Evolutionary conservation across 176 grass and related monocot species (phyloP).

Genomic region (Neostapfia colusana): DNA sequence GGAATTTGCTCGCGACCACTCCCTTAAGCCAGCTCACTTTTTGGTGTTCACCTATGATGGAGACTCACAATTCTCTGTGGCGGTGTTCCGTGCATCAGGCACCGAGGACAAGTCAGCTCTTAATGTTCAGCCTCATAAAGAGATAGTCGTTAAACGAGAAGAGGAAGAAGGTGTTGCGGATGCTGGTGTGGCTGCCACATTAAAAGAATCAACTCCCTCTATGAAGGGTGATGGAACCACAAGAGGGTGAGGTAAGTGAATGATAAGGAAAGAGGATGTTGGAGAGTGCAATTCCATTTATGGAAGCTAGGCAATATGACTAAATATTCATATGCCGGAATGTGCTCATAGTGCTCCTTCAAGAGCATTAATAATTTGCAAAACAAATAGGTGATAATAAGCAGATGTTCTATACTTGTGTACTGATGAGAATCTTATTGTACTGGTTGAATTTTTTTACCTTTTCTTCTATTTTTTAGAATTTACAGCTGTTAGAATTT

Average conservation of each 20-base stretch:
- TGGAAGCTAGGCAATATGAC: slow-evolving; percentile 24
- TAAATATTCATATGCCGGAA: slow-evolving; percentile 23
- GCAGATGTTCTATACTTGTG: not conserved
- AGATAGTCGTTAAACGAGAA: slow-evolving; percentile 15
- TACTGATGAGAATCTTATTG: not conserved
- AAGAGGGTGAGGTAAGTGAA: not conserved
- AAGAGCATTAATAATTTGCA: not conserved
- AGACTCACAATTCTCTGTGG: slow-evolving; percentile 52
- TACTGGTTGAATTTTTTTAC: not conserved
- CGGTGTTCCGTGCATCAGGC: slow-evolving; percentile 53
- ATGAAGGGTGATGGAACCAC: slow-evolving; percentile 6
- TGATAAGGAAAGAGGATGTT: not conserved
- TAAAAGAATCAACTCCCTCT: not conserved
- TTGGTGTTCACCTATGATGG: slow-evolving; percentile 69
- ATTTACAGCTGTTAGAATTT: not conserved
- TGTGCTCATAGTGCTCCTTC: not conserved
- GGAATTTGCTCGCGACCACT: slow-evolving; percentile 66
- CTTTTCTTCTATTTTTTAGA: not conserved
- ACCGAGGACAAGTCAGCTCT: slow-evolving; percentile 51
- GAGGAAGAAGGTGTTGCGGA: slow-evolving; percentile 1
- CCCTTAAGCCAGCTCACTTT: slow-evolving; percentile 49
- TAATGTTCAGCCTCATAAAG: slow-evolving; percentile 25
- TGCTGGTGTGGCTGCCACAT: not conserved
- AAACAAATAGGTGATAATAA: slow-evolving; percentile 30
- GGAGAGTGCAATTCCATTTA: not conserved